Conservation (phyloP, 2,329 filamentous ascomycete genomes). For the Aspergillus glaucus region DNA sequence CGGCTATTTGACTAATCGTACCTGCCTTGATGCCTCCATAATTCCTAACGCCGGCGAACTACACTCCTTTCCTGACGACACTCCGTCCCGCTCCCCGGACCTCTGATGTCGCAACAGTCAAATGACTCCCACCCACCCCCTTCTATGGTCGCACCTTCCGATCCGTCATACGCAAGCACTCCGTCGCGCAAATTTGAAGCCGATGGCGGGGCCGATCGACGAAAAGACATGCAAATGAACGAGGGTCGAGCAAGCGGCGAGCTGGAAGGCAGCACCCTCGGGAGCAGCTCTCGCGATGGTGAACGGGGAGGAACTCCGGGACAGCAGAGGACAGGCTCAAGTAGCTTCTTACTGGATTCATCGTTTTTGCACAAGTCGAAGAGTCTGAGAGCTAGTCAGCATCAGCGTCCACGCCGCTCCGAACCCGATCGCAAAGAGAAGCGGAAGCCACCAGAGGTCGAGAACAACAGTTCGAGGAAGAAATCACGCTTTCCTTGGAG, state of each 20-base stretch:
- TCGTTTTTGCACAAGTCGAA: slow-evolving; percentile 24
- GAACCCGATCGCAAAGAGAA: slow-evolving; percentile 33
- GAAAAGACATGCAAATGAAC: slow-evolving; percentile 17
- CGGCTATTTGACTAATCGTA: too few relatives aligned
- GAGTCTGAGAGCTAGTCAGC: slow-evolving; percentile 17
- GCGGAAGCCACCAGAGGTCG: slow-evolving; percentile 32
- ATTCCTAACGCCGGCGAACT: slow-evolving; percentile 9
- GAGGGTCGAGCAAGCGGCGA: slow-evolving; percentile 25
- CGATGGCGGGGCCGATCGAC: slow-evolving; percentile 15
- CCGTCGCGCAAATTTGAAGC: slow-evolving; percentile 3
- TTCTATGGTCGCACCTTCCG: slow-evolving; percentile 9
- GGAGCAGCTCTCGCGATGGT: slow-evolving; percentile 30
- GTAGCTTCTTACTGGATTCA: slow-evolving; percentile 44
- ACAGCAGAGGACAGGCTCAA: slow-evolving; percentile 27
- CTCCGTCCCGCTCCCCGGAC: slow-evolving; percentile 8
- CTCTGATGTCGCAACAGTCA: slow-evolving; percentile 18
- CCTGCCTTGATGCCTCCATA: slow-evolving; percentile 13
- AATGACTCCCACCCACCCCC: slow-evolving; percentile 10
- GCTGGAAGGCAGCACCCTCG: slow-evolving; percentile 32
- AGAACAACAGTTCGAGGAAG: slow-evolving; percentile 22
- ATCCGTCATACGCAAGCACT: not conserved
- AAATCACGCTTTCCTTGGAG: slow-evolving; percentile 29
- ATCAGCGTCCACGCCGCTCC: slow-evolving; percentile 18
- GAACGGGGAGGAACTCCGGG: slow-evolving; percentile 18
- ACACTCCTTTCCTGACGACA: slow-evolving; percentile 17